phyloP scores from a whole-genome alignment of 805 yeast genomes.

The Pichia thaimueangensis region DNA sequence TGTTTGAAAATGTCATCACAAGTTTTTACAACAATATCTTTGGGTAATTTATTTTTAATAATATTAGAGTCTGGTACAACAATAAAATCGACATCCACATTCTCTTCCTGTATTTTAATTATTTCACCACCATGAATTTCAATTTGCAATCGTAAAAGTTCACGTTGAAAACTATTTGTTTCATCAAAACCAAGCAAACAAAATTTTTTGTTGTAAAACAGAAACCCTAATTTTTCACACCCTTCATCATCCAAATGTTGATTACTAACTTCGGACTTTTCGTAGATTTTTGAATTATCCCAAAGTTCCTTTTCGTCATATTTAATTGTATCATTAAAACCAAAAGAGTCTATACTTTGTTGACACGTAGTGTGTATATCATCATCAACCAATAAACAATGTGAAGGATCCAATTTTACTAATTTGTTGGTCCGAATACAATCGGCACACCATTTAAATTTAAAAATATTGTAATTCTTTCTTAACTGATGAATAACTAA shows the following conservation, averaged over 20 bases:
- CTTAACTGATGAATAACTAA: slow-evolving; percentile 33
- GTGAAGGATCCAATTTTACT: slow-evolving; percentile 54
- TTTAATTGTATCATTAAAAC: slow-evolving; percentile 48
- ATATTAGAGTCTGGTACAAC: not conserved
- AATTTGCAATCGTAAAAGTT: slow-evolving; percentile 1
- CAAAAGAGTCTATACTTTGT: slow-evolving; percentile 47
- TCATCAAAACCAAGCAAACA: not conserved
- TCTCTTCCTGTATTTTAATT: not conserved
- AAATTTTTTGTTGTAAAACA: not conserved
- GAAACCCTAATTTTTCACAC: not conserved
- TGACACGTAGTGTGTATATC: slow-evolving; percentile 19
- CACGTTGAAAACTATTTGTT: not conserved
- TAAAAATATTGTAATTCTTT: slow-evolving; percentile 48
- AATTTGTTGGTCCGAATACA: slow-evolving; percentile 40
- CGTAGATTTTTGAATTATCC: slow-evolving; percentile 4
- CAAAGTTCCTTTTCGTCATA: slow-evolving; percentile 2
- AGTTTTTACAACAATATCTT: no score
- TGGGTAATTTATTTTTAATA: no score
- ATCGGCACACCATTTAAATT: slow-evolving; percentile 69
- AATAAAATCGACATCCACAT: slow-evolving; percentile 1
- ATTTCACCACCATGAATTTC: slow-evolving; percentile 10
- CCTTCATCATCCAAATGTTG: not conserved
- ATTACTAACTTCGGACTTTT: no score
- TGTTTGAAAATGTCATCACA: no score
- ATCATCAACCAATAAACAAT: slow-evolving; percentile 34